Conservation (phyloP, 106 monocot species). For the Dendrobium chrysotoxum region DNA sequence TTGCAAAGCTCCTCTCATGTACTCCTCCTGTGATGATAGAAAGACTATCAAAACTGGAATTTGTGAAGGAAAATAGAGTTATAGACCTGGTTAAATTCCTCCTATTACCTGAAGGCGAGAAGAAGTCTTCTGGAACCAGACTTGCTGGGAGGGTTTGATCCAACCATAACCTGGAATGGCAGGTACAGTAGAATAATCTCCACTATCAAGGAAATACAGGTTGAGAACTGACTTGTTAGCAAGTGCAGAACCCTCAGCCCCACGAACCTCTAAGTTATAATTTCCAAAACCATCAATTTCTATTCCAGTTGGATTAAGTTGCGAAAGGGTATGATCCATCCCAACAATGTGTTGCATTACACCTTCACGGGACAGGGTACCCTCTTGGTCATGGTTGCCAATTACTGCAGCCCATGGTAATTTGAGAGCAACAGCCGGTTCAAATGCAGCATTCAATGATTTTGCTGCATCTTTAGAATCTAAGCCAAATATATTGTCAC, state of each 20-base stretch:
- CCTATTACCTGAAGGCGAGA: conserved; percentile 36
- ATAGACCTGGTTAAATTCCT: background rate
- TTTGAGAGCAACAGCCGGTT: conserved; percentile 51
- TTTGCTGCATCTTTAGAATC: conserved; percentile 62
- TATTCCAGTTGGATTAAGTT: conserved; percentile 50
- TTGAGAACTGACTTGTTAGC: conserved; percentile 79
- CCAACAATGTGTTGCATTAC: conserved; percentile 64
- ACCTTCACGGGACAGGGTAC: conserved; percentile 54
- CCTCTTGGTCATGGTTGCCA: conserved; percentile 96
- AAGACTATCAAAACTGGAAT: background rate
- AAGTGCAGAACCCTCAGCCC: conserved; percentile 41
- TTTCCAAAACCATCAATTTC: conserved; percentile 89
- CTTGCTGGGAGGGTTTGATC: conserved; percentile 87
- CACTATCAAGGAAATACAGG: conserved; percentile 88
- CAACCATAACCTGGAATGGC: conserved; percentile 61
- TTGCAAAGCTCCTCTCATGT: conserved; percentile 33
- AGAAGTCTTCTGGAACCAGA: conserved; percentile 84
- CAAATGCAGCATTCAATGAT: conserved; percentile 68
- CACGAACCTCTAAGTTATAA: conserved; percentile 65
- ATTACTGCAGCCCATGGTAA: conserved; percentile 90
- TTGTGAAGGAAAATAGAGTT: background rate
- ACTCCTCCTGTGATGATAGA: conserved; percentile 39
- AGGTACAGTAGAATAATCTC: conserved; percentile 69
- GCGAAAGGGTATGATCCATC: conserved; percentile 57
- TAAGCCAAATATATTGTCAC: conserved; percentile 83